Evolutionary conservation across 768 basidiomycete species (phyloP).

Genomic region (Calocera cornea): DNA sequence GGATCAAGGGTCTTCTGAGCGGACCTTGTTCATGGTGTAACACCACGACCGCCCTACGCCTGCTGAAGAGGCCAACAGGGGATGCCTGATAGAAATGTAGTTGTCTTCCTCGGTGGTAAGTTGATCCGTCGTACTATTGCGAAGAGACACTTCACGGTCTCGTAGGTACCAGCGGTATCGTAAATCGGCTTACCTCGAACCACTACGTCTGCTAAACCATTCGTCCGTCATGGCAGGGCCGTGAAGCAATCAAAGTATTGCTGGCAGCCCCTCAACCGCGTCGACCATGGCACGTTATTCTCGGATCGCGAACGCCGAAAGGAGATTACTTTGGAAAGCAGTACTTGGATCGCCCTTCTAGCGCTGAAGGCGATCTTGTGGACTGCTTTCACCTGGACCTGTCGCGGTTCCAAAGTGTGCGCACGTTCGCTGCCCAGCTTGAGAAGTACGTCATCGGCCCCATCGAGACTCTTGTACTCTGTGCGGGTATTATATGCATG

Average conservation of each 20-base stretch:
- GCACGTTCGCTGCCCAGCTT: constrained; percentile 5
- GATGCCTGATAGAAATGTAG: neutral
- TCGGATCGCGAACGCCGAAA: neutral
- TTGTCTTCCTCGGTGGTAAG: neutral
- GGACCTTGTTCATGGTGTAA: too few species aligned
- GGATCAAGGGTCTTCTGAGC: neutral
- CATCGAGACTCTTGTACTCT: constrained; percentile 11
- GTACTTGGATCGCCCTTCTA: neutral
- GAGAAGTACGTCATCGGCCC: constrained; percentile 6
- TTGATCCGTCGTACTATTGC: neutral
- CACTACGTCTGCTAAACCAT: neutral
- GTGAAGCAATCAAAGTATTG: neutral
- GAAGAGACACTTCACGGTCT: neutral
- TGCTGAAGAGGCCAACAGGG: too few species aligned
- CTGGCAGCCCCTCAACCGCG: neutral
- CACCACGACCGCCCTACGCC: too few species aligned
- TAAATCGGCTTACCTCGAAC: neutral
- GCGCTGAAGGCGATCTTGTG: neutral
- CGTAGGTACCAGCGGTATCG: neutral
- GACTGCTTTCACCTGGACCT: constrained; percentile 9
- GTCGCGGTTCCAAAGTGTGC: constrained; percentile 7
- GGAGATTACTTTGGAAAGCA: neutral
- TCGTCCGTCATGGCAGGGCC: neutral
- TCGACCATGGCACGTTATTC: neutral
- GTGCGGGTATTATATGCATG: constrained; percentile 10